Evolutionary conservation across 441 rosid genomes (phyloP).

Genomic region (Aquilaria agallochum): DNA sequence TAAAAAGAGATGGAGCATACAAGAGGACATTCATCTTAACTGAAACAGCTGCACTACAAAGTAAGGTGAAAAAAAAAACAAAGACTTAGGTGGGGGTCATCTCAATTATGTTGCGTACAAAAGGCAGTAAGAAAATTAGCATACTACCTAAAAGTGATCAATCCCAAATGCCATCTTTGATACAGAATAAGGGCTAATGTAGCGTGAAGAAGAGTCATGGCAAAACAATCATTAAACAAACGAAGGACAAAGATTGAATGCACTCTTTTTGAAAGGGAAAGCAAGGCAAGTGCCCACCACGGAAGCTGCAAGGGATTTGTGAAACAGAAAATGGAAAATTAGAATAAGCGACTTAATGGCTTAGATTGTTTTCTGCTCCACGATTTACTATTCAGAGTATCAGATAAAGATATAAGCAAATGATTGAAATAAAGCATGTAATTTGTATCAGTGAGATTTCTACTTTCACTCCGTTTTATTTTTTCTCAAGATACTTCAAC

Average conservation of each 20-base stretch:
- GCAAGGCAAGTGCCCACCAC: conserved; percentile 84
- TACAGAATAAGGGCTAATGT: conserved; percentile 59
- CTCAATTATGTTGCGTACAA: conserved; percentile 6
- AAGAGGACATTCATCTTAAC: conserved; percentile 94
- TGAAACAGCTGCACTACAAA: conserved; percentile 71
- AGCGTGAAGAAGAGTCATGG: conserved; percentile 83
- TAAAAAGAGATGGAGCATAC: conserved; percentile 80
- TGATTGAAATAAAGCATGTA: no score
- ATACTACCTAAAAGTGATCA: conserved; percentile 72
- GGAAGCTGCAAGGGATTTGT: conserved; percentile 62
- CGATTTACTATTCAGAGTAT: no score
- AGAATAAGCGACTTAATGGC: no score
- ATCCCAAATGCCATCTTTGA: conserved; percentile 80
- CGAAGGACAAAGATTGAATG: conserved; percentile 96
- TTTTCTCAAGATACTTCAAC: no score
- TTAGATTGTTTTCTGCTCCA: no score
- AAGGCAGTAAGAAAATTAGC: conserved; percentile 10
- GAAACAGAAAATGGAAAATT: not conserved
- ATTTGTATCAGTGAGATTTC: no score
- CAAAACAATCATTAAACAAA: conserved; percentile 90
- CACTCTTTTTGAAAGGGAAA: conserved; percentile 86
- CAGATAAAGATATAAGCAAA: no score
- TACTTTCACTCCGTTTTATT: no score
- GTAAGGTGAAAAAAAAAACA: conserved; percentile 9
- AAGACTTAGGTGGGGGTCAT: conserved; percentile 7